These are phyloP conservation scores for Chlamydomonas sp. DNA, from an alignment of 139 green algal species.

Conservation along the genomic window DNA sequence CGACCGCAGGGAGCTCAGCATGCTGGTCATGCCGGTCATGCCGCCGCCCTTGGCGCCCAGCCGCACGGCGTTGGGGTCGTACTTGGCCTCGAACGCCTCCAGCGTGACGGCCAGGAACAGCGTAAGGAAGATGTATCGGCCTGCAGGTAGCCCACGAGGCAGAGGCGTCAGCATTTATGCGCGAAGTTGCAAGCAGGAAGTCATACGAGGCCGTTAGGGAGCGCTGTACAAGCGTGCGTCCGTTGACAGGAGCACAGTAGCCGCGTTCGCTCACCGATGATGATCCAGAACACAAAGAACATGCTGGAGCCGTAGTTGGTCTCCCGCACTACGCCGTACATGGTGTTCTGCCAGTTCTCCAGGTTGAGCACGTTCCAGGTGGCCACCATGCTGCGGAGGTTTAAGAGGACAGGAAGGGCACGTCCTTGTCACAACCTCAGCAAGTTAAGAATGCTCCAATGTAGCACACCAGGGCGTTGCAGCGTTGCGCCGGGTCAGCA, in stretches of 20 bases:
- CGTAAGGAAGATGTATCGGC: constrained; percentile 78
- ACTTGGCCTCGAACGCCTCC: constrained; percentile 66
- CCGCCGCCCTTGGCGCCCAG: constrained; percentile 2
- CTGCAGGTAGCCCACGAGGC: background rate
- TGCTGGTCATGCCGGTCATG: background rate
- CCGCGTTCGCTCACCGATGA: constrained; percentile 53
- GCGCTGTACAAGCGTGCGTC: too few species aligned
- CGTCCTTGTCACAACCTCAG: background rate
- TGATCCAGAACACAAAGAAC: constrained; percentile 80
- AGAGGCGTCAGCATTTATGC: background rate
- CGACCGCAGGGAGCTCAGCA: background rate
- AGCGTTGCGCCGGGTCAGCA: too few species aligned
- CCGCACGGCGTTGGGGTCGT: constrained; percentile 34
- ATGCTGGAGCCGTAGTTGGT: constrained; percentile 63
- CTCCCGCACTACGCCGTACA: constrained; percentile 58
- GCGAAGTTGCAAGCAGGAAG: too few species aligned
- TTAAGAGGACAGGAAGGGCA: background rate
- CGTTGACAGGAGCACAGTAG: too few species aligned
- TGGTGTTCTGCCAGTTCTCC: constrained; percentile 76
- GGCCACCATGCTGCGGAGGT: background rate
- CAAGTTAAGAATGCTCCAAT: too few species aligned
- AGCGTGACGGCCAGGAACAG: constrained; percentile 84
- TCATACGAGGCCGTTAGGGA: too few species aligned
- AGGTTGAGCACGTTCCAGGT: constrained; percentile 63
- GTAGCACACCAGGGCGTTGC: too few species aligned